phyloP scores from a whole-genome alignment of 352 stramenopile genomes.

The Phytophthora megakarya region DNA sequence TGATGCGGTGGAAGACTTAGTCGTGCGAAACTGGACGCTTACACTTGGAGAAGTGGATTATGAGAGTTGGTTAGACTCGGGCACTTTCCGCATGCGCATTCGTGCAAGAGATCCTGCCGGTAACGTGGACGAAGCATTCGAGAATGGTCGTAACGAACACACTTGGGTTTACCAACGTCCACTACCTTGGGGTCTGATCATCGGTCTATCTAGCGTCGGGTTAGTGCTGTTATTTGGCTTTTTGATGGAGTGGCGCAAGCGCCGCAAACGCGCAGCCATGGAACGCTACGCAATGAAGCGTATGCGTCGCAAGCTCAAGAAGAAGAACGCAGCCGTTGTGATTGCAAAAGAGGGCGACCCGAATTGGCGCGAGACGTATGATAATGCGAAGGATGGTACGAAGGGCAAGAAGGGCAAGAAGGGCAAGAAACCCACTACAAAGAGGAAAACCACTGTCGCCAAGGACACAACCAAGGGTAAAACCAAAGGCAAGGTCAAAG shows the following conservation, averaged over 20 bases:
- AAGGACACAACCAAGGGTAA: constrained; percentile 44
- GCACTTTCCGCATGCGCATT: constrained; percentile 91
- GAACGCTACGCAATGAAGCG: constrained; percentile 95
- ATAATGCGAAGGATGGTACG: constrained; percentile 63
- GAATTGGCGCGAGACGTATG: constrained; percentile 81
- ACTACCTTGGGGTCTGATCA: constrained; percentile 90
- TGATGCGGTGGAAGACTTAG: constrained; percentile 81
- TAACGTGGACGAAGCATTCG: constrained; percentile 91
- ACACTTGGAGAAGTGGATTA: constrained; percentile 54
- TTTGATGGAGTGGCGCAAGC: constrained; percentile 92
- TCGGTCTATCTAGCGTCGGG: constrained; percentile 73
- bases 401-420: constrained; percentile 53
- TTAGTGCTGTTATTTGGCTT: constrained; percentile 77
- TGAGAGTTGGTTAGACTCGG: constrained; percentile 67
- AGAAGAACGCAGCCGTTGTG: constrained; percentile 83
- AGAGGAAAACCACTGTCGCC: constrained; percentile 34
- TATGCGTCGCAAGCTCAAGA: constrained; percentile 94
- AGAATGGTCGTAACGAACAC: constrained; percentile 89
- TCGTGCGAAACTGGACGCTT: constrained; percentile 81
- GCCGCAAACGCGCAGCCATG: constrained; percentile 90
- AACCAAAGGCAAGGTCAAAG: constrained; percentile 22
- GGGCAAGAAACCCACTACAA: constrained; percentile 28
- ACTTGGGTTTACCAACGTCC: constrained; percentile 92
- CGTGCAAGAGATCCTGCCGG: constrained; percentile 89
- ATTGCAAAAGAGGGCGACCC: constrained; percentile 65